Conservation (phyloP, 1,284 basidiomycete genomes). For the Heimioporus punctisporus region DNA sequence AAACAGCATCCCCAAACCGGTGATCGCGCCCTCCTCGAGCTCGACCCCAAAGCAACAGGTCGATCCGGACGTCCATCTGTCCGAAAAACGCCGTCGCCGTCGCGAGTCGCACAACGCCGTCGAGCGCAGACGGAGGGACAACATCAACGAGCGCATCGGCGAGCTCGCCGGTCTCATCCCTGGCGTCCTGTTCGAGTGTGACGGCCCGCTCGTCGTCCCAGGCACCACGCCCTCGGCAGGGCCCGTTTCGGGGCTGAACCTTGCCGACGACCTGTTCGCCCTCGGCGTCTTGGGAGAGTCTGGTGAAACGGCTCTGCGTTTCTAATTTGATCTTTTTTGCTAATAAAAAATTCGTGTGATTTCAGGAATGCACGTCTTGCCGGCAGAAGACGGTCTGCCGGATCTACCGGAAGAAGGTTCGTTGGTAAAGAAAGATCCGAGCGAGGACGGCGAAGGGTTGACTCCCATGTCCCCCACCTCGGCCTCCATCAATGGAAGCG, state of each 20-base stretch:
- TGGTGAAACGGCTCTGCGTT: too few relatives aligned
- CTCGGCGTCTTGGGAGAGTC: constrained; percentile 20
- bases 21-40: neutral
- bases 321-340: too few relatives aligned
- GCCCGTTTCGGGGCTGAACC: constrained; percentile 7
- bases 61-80: constrained; percentile 41
- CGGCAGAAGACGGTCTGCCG: constrained; percentile 26
- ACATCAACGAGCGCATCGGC: constrained; percentile 94
- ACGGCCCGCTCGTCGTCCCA: constrained; percentile 28
- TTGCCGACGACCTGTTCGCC: constrained; percentile 22
- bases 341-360: too few relatives aligned
- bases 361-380: constrained; percentile 28
- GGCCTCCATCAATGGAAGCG: constrained; percentile 2
- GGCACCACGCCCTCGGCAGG: constrained; percentile 10
- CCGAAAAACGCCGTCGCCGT: constrained; percentile 79
- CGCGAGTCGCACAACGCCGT: constrained; percentile 92
- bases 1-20: neutral
- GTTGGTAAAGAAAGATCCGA: constrained; percentile 34
- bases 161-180: constrained; percentile 90
- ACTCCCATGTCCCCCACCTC: constrained; percentile 14
- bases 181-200: constrained; percentile 75
- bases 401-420: constrained; percentile 32
- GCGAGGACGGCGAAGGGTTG: constrained; percentile 26
- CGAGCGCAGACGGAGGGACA: constrained; percentile 84
- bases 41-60: constrained; percentile 19